Evolutionary conservation across 768 basidiomycete species (phyloP).

Genomic region (Plicaturopsis crispa): DNA sequence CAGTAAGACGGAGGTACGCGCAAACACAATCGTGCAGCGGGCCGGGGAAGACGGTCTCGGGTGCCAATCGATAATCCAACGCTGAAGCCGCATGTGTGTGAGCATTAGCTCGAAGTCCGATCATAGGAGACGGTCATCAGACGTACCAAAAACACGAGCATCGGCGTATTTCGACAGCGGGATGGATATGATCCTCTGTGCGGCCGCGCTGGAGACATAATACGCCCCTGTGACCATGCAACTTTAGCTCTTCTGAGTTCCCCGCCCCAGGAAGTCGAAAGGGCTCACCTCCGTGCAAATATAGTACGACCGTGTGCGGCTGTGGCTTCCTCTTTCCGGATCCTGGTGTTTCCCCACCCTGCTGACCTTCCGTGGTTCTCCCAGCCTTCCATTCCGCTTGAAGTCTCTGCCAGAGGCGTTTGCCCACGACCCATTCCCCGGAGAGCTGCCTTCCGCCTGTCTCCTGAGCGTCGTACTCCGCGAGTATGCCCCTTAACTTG

Average conservation of each 20-base stretch:
- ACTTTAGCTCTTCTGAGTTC: too few species aligned
- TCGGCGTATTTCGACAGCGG: conserved; percentile 84
- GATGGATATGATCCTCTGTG: conserved; percentile 85
- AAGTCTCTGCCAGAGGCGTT: conserved; percentile 80
- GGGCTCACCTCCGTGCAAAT: conserved; percentile 80
- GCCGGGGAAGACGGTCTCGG: conserved; percentile 91
- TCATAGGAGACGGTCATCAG: neutral
- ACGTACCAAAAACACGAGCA: conserved; percentile 72
- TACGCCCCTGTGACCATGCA: conserved; percentile 62
- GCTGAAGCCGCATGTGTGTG: conserved; percentile 34
- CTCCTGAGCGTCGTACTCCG: conserved; percentile 67
- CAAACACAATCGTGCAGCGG: conserved; percentile 80
- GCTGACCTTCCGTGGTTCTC: conserved; percentile 14
- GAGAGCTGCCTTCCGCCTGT: conserved; percentile 73
- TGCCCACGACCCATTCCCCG: conserved; percentile 97
- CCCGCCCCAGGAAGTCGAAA: too few species aligned
- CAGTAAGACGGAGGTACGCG: conserved; percentile 79
- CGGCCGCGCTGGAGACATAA: conserved; percentile 85
- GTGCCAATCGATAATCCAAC: conserved; percentile 92
- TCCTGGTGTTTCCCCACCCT: conserved; percentile 10
- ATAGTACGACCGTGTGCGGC: conserved; percentile 79
- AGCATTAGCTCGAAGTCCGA: too few species aligned
- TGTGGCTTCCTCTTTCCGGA: conserved; percentile 22
- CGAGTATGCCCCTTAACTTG: conserved; percentile 72
- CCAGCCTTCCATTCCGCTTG: conserved; percentile 71